phyloP scores from a whole-genome alignment of 2,329 filamentous ascomycete genomes.

The Calonectria fujianensis region DNA sequence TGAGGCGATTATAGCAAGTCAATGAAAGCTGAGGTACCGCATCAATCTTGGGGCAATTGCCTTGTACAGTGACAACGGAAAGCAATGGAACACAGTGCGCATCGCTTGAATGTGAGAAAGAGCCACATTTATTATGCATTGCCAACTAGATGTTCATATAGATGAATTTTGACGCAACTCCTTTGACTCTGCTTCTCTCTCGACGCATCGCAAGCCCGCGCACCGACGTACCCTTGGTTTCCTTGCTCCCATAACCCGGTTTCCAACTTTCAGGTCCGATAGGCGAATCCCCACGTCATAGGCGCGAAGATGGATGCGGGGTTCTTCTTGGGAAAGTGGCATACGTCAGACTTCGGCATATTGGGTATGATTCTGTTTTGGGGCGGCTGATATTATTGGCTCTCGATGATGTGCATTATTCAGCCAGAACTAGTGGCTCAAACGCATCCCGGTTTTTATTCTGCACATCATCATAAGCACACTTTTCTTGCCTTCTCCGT shows the following conservation, averaged over 20 bases:
- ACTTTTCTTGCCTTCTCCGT: background rate
- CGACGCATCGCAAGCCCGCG: background rate
- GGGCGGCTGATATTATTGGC: background rate
- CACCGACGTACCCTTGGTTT: background rate
- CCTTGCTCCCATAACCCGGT: background rate
- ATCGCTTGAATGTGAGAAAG: too few species aligned
- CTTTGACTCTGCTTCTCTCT: too few species aligned
- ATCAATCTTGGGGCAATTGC: too few species aligned
- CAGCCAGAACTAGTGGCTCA: background rate
- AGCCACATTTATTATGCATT: too few species aligned
- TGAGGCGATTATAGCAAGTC: too few species aligned
- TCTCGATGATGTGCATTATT: background rate
- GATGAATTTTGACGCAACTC: too few species aligned
- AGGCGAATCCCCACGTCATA: background rate
- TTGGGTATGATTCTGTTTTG: background rate
- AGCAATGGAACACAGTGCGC: too few species aligned
- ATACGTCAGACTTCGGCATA: background rate
- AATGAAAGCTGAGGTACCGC: too few species aligned
- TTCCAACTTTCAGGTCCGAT: background rate
- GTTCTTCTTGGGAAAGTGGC: background rate
- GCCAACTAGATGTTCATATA: too few species aligned
- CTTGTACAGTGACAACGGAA: too few species aligned
- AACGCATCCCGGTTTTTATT: background rate
- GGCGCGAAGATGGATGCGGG: background rate
- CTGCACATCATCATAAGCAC: background rate